Percentiles rank a stretch among this genome's conserved stretches.
Evolutionary conservation across 2,329 filamentous ascomycete species (phyloP).

Genomic region (Colletotrichum costaricense): DNA sequence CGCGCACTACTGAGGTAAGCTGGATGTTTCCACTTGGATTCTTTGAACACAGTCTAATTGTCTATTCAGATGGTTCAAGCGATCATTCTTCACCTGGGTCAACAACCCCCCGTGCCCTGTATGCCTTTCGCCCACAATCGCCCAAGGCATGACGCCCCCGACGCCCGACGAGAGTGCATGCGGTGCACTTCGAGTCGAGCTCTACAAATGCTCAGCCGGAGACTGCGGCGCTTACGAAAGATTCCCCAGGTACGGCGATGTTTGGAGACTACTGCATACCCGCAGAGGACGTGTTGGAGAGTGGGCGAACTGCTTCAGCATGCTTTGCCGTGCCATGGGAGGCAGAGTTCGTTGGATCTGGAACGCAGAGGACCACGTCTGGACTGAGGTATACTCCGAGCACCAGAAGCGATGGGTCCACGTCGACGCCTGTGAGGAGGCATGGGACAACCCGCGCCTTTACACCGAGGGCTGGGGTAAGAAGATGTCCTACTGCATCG

Average conservation of each 20-base stretch:
- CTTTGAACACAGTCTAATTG: constrained; percentile 21
- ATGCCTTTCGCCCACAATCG: constrained; percentile 86
- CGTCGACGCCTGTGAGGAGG: constrained; percentile 92
- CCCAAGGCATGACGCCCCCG: constrained; percentile 84
- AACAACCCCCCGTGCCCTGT: constrained; percentile 90
- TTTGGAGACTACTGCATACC: constrained; percentile 91
- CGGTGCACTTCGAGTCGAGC: constrained; percentile 87
- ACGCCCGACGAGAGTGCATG: constrained; percentile 90
- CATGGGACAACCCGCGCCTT: constrained; percentile 92
- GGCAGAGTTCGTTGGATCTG: constrained; percentile 96
- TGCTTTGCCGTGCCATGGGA: constrained; percentile 94
- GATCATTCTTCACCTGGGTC: constrained; percentile 94
- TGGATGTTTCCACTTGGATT: neutral
- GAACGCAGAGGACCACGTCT: constrained; percentile 97
- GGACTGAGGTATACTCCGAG: constrained; percentile 97
- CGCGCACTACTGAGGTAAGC: constrained; percentile 78
- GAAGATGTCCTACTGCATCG: constrained; percentile 97
- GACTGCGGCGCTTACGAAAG: constrained; percentile 84
- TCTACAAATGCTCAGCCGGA: constrained; percentile 85
- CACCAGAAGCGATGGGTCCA: constrained; percentile 97
- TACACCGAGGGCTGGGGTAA: constrained; percentile 97
- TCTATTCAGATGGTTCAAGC: constrained; percentile 85
- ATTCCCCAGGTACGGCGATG: constrained; percentile 94
- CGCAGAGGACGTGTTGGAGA: constrained; percentile 89
- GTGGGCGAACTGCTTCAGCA: constrained; percentile 99